Conservation (phyloP, 495 filamentous ascomycete species). For the Penicillium macrosclerotiorum region DNA sequence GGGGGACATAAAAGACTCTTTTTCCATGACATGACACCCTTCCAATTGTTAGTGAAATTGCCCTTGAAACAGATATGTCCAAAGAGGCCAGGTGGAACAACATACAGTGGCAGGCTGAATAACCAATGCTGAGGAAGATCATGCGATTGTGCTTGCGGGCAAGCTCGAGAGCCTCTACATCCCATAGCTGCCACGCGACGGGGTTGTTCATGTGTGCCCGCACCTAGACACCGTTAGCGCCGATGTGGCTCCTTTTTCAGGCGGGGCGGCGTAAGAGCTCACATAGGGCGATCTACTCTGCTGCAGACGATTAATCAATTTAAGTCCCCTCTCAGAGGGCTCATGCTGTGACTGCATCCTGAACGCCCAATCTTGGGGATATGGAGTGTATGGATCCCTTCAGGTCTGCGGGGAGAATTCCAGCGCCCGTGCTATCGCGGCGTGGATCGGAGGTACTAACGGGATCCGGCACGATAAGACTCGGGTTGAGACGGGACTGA, state of each 20-base stretch:
- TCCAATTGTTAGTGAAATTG: slow-evolving; percentile 11
- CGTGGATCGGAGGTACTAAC: slow-evolving; percentile 18
- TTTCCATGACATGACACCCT: slow-evolving; percentile 94
- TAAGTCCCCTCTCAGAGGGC: slow-evolving; percentile 21
- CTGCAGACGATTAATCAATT: slow-evolving; percentile 65
- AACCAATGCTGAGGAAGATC: slow-evolving; percentile 93
- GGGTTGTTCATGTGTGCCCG: slow-evolving; percentile 78
- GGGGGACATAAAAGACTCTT: slow-evolving; percentile 84
- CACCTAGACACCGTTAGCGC: slow-evolving; percentile 49
- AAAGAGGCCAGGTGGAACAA: too few species aligned
- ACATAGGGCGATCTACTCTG: slow-evolving; percentile 82
- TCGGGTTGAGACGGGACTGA: not conserved
- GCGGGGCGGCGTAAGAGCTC: slow-evolving; percentile 11
- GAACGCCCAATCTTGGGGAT: slow-evolving; percentile 20
- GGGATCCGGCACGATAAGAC: slow-evolving; percentile 15
- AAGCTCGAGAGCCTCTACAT: slow-evolving; percentile 68
- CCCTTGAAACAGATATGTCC: too few species aligned
- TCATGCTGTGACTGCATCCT: slow-evolving; percentile 31
- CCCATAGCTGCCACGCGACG: slow-evolving; percentile 93
- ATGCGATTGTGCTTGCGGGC: slow-evolving; percentile 79
- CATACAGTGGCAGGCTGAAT: slow-evolving; percentile 92
- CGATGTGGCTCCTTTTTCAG: not conserved
- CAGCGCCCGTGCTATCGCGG: slow-evolving; percentile 5
- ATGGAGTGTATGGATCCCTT: too few species aligned
- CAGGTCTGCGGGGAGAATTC: slow-evolving; percentile 3